These are phyloP conservation scores for Paraglomus occultum DNA, from an alignment of 192 early-diverging fungal genomes.

Conservation along the genomic window DNA sequence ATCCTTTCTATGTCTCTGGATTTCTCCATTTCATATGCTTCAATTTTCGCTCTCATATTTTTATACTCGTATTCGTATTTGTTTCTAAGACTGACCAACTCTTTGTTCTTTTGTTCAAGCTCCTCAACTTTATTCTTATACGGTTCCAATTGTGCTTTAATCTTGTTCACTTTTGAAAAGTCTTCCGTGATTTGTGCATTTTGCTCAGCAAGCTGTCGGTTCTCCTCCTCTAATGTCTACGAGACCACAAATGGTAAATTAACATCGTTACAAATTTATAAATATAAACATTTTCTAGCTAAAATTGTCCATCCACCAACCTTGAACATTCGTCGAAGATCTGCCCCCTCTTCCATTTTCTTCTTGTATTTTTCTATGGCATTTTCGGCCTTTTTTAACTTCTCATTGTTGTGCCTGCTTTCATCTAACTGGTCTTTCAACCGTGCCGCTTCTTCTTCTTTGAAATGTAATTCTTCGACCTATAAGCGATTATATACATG, in stretches of 20 bases:
- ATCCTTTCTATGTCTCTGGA: constrained; percentile 74
- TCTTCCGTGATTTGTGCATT: constrained; percentile 84
- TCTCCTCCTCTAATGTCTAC: constrained; percentile 72
- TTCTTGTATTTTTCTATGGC: constrained; percentile 97
- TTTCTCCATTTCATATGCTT: constrained; percentile 62
- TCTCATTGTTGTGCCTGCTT: constrained; percentile 86
- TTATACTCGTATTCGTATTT: constrained; percentile 70
- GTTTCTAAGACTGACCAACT: constrained; percentile 66
- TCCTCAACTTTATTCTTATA: constrained; percentile 79
- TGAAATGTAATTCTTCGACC: constrained; percentile 54
- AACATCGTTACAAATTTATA: not conserved
- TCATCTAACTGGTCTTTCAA: constrained; percentile 92
- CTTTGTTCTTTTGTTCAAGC: constrained; percentile 71
- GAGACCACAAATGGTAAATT: not conserved
- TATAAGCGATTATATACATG: constrained; percentile 20
- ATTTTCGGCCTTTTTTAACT: constrained; percentile 89
- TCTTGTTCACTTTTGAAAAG: constrained; percentile 73
- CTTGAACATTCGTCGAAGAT: constrained; percentile 77
- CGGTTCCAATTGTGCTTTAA: constrained; percentile 81
- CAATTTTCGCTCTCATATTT: constrained; percentile 57
- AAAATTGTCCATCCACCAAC: constrained; percentile 15
- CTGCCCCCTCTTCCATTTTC: constrained; percentile 85
- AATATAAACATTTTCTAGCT: not conserved
- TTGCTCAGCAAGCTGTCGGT: constrained; percentile 63
- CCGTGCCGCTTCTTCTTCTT: constrained; percentile 67